Conservation (phyloP, 805 yeast species). For the Candida incommunis region DNA sequence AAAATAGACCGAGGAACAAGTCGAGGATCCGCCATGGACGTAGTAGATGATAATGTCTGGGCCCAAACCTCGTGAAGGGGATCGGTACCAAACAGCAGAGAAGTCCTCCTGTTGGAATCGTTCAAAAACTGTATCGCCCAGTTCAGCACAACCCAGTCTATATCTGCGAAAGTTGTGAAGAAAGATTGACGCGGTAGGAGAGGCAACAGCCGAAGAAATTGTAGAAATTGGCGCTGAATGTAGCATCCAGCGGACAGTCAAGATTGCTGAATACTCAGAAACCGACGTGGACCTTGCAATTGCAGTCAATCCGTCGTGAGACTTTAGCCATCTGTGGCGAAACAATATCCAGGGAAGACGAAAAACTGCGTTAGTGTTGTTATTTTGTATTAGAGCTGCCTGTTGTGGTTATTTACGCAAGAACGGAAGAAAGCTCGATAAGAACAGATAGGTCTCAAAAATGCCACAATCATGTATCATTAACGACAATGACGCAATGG, state of each 20-base stretch:
- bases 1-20: background rate
- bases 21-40: background rate
- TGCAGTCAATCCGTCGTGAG: background rate
- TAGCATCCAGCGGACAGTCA: background rate
- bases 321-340: background rate
- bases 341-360: background rate
- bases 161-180: background rate
- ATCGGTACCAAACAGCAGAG: background rate
- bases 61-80: background rate
- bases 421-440: background rate
- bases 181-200: background rate
- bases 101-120: background rate
- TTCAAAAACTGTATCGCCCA: slow-evolving; percentile 1
- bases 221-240: background rate
- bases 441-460: background rate
- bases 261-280: background rate
- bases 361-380: background rate
- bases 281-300: background rate
- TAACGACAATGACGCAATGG: background rate
- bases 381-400: background rate
- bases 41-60: background rate
- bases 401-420: background rate
- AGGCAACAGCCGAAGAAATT: background rate
- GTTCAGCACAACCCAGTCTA: background rate
- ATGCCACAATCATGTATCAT: background rate